Conservation (phyloP, 495 filamentous ascomycete genomes). For the Penicillium bialowiezense region DNA sequence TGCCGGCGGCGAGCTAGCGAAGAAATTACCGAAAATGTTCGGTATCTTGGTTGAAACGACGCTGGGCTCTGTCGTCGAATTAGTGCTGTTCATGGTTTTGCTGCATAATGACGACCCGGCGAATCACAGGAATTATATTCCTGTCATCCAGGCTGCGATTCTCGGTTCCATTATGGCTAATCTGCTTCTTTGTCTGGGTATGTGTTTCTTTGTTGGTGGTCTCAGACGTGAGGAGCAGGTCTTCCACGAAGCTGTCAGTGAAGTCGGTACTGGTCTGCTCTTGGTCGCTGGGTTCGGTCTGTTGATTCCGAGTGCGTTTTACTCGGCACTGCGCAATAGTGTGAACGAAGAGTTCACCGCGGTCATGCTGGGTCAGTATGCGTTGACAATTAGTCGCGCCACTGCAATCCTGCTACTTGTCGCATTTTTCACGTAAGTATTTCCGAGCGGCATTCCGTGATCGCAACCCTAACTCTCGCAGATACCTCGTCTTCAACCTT, state of each 20-base stretch:
- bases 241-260: constrained; percentile 75
- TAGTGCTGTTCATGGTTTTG: constrained; percentile 79
- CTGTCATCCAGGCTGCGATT: constrained; percentile 80
- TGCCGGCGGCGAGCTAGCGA: constrained; percentile 73
- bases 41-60: constrained; percentile 77
- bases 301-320: constrained; percentile 77
- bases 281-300: constrained; percentile 81
- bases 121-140: constrained; percentile 41
- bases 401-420: constrained; percentile 75
- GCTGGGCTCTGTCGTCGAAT: constrained; percentile 74
- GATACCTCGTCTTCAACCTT: constrained; percentile 79
- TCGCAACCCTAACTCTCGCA: constrained; percentile 22
- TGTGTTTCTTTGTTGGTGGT: constrained; percentile 77
- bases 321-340: constrained; percentile 52
- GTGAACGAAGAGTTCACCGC: constrained; percentile 29
- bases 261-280: constrained; percentile 76
- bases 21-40: constrained; percentile 74
- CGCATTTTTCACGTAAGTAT: constrained; percentile 61
- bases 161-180: constrained; percentile 80
- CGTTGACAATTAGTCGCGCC: constrained; percentile 68
- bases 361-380: constrained; percentile 43
- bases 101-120: constrained; percentile 37
- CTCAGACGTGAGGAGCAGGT: constrained; percentile 59
- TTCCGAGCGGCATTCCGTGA: too few relatives aligned
- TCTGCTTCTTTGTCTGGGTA: constrained; percentile 68